phyloP scores from a whole-genome alignment of 1,284 basidiomycete genomes.

The Stereum hirsutum region DNA sequence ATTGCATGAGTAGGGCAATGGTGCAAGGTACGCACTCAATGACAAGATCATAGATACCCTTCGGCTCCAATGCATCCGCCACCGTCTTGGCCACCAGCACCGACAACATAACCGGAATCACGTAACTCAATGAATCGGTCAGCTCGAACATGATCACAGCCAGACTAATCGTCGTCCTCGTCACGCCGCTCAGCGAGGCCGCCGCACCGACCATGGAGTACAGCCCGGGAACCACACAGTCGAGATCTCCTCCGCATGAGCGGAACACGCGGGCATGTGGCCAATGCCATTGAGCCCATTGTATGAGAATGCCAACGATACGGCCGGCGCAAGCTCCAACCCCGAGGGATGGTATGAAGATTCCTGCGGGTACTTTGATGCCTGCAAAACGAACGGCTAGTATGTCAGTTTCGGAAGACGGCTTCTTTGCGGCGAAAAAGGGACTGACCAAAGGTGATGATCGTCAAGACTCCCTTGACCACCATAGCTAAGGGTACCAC shows the following conservation, averaged over 20 bases:
- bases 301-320: conserved; percentile 78
- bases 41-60: conserved; percentile 92
- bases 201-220: conserved; percentile 94
- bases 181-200: conserved; percentile 82
- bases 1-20: neutral
- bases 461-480: conserved; percentile 77
- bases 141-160: conserved; percentile 98
- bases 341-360: conserved; percentile 95
- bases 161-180: conserved; percentile 84
- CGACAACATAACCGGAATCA: conserved; percentile 89
- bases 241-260: conserved; percentile 51
- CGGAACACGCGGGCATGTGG: conserved; percentile 59
- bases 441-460: conserved; percentile 94
- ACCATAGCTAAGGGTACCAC: too few species aligned
- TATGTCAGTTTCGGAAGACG: too few species aligned
- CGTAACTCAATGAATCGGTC: conserved; percentile 90
- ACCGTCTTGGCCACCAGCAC: conserved; percentile 91
- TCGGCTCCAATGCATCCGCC: conserved; percentile 87
- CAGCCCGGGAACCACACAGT: conserved; percentile 77
- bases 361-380: conserved; percentile 89
- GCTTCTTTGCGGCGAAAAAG: too few species aligned
- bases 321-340: conserved; percentile 96
- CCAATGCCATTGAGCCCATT: conserved; percentile 66
- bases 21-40: conserved; percentile 58
- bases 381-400: too few species aligned